These are phyloP conservation scores for Entonaema liquescens DNA, from an alignment of 495 filamentous ascomycete species.

Conservation along the genomic window DNA sequence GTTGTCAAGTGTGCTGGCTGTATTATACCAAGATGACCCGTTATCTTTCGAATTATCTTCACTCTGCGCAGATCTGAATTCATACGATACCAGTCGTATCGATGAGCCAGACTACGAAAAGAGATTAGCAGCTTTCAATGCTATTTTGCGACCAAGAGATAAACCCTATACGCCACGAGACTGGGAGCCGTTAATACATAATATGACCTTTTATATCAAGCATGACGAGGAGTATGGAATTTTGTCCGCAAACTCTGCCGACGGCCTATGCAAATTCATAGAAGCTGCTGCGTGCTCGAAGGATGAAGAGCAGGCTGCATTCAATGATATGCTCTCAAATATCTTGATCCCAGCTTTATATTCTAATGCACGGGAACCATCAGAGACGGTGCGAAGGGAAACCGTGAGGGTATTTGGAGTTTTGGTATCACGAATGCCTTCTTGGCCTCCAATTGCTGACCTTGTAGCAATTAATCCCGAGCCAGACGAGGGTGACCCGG, in stretches of 20 bases:
- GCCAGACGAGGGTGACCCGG: conserved; percentile 72
- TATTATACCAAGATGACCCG: conserved; percentile 69
- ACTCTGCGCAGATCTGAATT: conserved; percentile 82
- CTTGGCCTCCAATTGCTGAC: conserved; percentile 75
- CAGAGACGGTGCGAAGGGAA: conserved; percentile 85
- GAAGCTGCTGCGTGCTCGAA: conserved; percentile 61
- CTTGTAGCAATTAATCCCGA: conserved; percentile 75
- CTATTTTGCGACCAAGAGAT: conserved; percentile 67
- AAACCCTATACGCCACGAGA: conserved; percentile 70
- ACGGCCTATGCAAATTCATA: conserved; percentile 81
- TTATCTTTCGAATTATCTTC: conserved; percentile 69
- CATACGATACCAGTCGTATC: conserved; percentile 70
- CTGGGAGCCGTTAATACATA: conserved; percentile 90
- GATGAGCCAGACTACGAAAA: conserved; percentile 88
- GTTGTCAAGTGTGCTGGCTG: conserved; percentile 73
- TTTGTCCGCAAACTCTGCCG: conserved; percentile 79
- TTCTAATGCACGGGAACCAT: conserved; percentile 73
- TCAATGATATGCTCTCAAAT: conserved; percentile 60
- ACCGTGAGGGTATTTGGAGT: conserved; percentile 79
- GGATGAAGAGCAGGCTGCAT: conserved; percentile 45
- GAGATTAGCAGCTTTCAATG: conserved; percentile 77
- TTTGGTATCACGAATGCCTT: conserved; percentile 73
- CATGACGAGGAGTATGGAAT: conserved; percentile 89
- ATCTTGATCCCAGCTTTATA: conserved; percentile 80
- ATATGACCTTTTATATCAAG: conserved; percentile 87